Evolutionary conservation across 345 rosid species (phyloP).

Genomic region (Populus nigra): DNA sequence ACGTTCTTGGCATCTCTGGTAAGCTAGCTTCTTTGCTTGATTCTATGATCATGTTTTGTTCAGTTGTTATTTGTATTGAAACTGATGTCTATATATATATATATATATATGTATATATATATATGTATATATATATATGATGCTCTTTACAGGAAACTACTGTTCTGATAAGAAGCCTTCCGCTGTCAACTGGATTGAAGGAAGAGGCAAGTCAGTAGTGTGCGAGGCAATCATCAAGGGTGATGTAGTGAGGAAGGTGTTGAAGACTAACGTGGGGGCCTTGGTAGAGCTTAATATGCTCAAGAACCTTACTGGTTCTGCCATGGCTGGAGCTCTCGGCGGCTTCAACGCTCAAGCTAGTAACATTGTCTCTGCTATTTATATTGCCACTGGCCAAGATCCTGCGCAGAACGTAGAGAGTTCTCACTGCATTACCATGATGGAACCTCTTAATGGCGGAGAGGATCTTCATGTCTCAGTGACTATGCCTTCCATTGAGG

Average conservation of each 20-base stretch:
- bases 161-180: conserved; percentile 52
- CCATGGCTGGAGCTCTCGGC: conserved; percentile 48
- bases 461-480: conserved; percentile 44
- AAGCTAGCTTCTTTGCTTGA: background rate
- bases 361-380: conserved; percentile 39
- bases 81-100: background rate
- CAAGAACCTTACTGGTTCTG: conserved; percentile 48
- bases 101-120: background rate
- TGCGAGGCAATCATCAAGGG: conserved; percentile 42
- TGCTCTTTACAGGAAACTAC: conserved; percentile 31
- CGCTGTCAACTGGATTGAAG: conserved; percentile 51
- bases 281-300: conserved; percentile 48
- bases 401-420: conserved; percentile 50
- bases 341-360: conserved; percentile 53
- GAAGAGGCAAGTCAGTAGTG: conserved; percentile 46
- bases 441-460: conserved; percentile 46
- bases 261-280: conserved; percentile 36
- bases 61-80: background rate
- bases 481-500: conserved; percentile 49
- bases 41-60: background rate
- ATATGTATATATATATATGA: background rate
- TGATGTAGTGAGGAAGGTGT: conserved; percentile 37
- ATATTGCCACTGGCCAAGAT: conserved; percentile 47
- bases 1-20: conserved; percentile 43
- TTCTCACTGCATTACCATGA: conserved; percentile 48